Evolutionary conservation across 108 stramenopile species (phyloP).

Genomic region (Cyclotella atomus): DNA sequence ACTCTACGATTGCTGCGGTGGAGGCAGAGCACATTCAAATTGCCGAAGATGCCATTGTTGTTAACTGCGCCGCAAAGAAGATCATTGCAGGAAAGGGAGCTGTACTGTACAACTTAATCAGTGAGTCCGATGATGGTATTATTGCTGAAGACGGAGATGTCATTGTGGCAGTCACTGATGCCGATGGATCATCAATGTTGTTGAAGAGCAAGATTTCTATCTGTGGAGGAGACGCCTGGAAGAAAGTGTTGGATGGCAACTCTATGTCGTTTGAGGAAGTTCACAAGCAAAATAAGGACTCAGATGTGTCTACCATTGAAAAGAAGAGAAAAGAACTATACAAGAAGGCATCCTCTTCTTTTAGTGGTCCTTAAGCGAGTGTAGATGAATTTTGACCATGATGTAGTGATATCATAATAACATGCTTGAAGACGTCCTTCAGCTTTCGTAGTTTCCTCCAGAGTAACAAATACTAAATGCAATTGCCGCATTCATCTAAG

Average conservation of each 20-base stretch:
- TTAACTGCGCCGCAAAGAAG: slow-evolving; percentile 95
- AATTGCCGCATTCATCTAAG: no score
- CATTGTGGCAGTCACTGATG: slow-evolving; percentile 86
- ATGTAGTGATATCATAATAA: neutral
- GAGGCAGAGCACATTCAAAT: slow-evolving; percentile 74
- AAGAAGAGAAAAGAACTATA: slow-evolving; percentile 64
- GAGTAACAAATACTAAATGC: no score
- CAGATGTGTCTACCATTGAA: slow-evolving; percentile 80
- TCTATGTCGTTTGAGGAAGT: slow-evolving; percentile 87
- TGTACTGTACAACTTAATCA: slow-evolving; percentile 95
- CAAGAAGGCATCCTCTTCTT: slow-evolving; percentile 54
- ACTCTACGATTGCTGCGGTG: slow-evolving; percentile 84
- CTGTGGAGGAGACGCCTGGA: slow-evolving; percentile 93
- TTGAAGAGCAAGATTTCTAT: slow-evolving; percentile 74
- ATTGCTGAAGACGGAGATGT: slow-evolving; percentile 90
- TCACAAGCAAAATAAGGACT: slow-evolving; percentile 78
- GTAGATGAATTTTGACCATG: neutral
- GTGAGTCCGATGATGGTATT: slow-evolving; percentile 79
- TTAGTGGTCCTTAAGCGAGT: slow-evolving; percentile 6
- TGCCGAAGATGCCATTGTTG: slow-evolving; percentile 91
- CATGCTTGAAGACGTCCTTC: no score
- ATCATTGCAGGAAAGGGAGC: slow-evolving; percentile 89
- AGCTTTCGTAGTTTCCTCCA: no score
- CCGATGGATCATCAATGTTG: slow-evolving; percentile 66
- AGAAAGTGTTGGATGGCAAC: slow-evolving; percentile 78